phyloP scores from a whole-genome alignment of 257 asterid species.

The Nemophila menziesii region DNA sequence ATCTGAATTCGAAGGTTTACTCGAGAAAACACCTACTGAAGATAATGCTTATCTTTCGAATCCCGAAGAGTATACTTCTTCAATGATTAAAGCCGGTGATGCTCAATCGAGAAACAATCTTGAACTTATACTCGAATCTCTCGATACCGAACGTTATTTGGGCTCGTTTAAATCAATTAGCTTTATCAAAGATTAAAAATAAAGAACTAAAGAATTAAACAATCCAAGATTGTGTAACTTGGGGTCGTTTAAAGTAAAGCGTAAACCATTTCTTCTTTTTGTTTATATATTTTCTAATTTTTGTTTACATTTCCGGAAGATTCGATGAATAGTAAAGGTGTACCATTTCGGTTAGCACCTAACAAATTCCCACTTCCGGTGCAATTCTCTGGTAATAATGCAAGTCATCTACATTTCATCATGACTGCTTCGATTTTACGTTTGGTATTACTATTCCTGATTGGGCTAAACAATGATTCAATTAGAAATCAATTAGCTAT shows the following conservation, averaged over 20 bases:
- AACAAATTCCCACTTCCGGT: conserved; percentile 78
- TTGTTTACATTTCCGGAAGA: conserved; percentile 79
- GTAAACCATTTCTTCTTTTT: too few relatives aligned
- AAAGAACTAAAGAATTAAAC: too few relatives aligned
- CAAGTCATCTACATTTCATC: conserved; percentile 78
- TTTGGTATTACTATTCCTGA: conserved; percentile 68
- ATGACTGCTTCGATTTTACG: conserved; percentile 71
- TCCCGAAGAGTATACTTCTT: conserved; percentile 59
- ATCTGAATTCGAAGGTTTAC: too few relatives aligned
- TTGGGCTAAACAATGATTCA: conserved; percentile 77
- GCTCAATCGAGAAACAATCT: conserved; percentile 89
- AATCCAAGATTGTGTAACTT: conserved; percentile 66
- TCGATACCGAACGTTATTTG: conserved; percentile 63
- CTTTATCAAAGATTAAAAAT: too few relatives aligned
- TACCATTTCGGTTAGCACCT: conserved; percentile 94
- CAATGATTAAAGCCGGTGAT: conserved; percentile 77
- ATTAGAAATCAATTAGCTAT: too few relatives aligned
- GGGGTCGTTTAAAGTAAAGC: conserved; percentile 90
- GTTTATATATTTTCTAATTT: neutral
- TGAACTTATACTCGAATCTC: conserved; percentile 78
- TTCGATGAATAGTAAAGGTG: conserved; percentile 76
- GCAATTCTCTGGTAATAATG: conserved; percentile 49
- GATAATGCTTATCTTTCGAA: too few relatives aligned
- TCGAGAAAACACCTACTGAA: too few relatives aligned
- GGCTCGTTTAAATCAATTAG: too few relatives aligned